phyloP scores from a whole-genome alignment of 371 early-diverging fungal species.

The Mortierella sp. region DNA sequence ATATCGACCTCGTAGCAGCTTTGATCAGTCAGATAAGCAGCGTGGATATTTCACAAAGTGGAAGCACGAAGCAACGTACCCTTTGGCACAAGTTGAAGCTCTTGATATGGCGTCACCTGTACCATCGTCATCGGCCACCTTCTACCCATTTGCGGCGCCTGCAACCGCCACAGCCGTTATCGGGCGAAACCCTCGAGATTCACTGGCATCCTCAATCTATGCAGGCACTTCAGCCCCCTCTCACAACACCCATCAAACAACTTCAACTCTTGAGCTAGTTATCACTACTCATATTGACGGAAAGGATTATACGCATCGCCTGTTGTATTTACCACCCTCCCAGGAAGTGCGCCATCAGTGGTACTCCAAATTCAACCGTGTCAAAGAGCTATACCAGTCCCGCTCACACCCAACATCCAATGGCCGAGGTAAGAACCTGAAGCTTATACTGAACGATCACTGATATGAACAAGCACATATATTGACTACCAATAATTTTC shows the following conservation, averaged over 20 bases:
- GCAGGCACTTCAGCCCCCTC: slow-evolving; percentile 5
- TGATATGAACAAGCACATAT: background rate
- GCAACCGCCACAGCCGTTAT: slow-evolving; percentile 53
- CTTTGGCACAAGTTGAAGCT: slow-evolving; percentile 67
- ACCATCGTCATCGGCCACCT: slow-evolving; percentile 62
- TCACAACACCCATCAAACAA: slow-evolving; percentile 26
- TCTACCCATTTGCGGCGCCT: slow-evolving; percentile 60
- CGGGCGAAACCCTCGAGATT: slow-evolving; percentile 17
- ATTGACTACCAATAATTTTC: background rate
- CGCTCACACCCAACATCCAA: slow-evolving; percentile 11
- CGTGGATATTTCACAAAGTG: slow-evolving; percentile 76
- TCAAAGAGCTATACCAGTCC: slow-evolving; percentile 26
- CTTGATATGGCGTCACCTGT: slow-evolving; percentile 66
- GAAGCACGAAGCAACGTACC: slow-evolving; percentile 73
- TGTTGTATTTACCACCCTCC: slow-evolving; percentile 45
- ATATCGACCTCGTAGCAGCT: slow-evolving; percentile 20
- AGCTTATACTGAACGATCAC: background rate
- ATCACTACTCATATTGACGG: slow-evolving; percentile 40
- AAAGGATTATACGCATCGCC: slow-evolving; percentile 39
- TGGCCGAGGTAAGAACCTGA: slow-evolving; percentile 21
- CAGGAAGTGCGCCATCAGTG: slow-evolving; percentile 50
- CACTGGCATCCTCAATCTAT: slow-evolving; percentile 57
- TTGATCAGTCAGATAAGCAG: slow-evolving; percentile 39
- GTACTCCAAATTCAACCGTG: slow-evolving; percentile 47
- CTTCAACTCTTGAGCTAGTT: slow-evolving; percentile 40